phyloP scores from a whole-genome alignment of 352 stramenopile species.

The Globisporangium megalacanthum region DNA sequence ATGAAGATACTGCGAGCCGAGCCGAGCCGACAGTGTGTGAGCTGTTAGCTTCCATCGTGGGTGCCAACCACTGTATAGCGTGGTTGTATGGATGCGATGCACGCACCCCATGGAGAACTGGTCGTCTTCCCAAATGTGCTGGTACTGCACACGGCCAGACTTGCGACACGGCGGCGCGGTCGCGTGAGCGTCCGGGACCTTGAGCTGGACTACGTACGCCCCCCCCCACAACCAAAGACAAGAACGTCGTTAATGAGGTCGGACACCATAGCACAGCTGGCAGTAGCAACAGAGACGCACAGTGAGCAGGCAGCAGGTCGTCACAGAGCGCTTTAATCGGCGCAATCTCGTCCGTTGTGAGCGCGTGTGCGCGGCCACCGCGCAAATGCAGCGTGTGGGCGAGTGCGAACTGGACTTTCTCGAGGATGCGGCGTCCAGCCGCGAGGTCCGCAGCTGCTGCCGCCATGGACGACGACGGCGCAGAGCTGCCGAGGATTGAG shows the following conservation, averaged over 20 bases:
- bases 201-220: conserved; percentile 40
- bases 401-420: conserved; percentile 45
- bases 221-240: neutral
- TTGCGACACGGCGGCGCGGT: conserved; percentile 6
- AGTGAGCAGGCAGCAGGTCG: conserved; percentile 57
- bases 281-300: conserved; percentile 21
- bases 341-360: conserved; percentile 49
- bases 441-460: conserved; percentile 17
- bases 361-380: conserved; percentile 25
- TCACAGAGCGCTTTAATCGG: conserved; percentile 66
- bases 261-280: neutral
- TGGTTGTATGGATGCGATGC: neutral
- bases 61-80: neutral
- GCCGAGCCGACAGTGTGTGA: neutral
- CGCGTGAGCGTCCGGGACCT: conserved; percentile 25
- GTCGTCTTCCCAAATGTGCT: conserved; percentile 80
- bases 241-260: neutral
- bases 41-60: neutral
- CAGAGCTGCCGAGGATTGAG: conserved; percentile 17
- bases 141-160: conserved; percentile 41
- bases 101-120: conserved; percentile 73
- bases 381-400: conserved; percentile 30
- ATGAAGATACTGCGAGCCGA: conserved; percentile 68
- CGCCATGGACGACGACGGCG: neutral
- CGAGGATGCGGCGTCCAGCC: conserved; percentile 33